Conservation (phyloP, 2,329 filamentous ascomycete genomes). For the Pseudogymnoascus sp. region DNA sequence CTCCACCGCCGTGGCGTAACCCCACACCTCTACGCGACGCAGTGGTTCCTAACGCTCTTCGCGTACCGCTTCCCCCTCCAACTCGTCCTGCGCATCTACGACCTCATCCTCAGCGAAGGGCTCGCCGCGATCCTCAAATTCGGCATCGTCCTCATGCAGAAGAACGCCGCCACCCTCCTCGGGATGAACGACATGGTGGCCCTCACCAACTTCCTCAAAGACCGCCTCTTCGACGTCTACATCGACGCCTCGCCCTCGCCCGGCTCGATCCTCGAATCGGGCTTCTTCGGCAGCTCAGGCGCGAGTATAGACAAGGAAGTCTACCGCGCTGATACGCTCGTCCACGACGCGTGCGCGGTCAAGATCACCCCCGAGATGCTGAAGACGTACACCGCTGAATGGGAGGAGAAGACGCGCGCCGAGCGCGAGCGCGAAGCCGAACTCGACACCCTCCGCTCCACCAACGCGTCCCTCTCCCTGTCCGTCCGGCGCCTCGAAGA, state of each 20-base stretch:
- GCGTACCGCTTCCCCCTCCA: constrained; percentile 96
- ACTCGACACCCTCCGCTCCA: constrained; percentile 61
- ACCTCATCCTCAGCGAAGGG: constrained; percentile 88
- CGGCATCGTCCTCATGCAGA: constrained; percentile 91
- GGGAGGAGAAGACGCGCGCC: constrained; percentile 80
- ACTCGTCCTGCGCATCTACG: constrained; percentile 91
- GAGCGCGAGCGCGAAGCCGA: constrained; percentile 80
- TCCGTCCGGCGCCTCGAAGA: constrained; percentile 82
- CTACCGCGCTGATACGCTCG: constrained; percentile 87
- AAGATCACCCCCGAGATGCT: constrained; percentile 78
- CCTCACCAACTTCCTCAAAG: constrained; percentile 84
- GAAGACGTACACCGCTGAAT: constrained; percentile 73
- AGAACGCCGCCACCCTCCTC: constrained; percentile 72
- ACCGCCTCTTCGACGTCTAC: constrained; percentile 91
- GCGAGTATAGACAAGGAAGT: constrained; percentile 89
- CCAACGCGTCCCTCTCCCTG: constrained; percentile 59
- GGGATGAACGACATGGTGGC: constrained; percentile 85
- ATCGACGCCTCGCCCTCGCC: constrained; percentile 90
- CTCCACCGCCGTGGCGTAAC: constrained; percentile 80
- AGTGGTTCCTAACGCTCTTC: constrained; percentile 99
- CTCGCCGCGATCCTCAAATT: constrained; percentile 91
- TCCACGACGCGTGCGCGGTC: constrained; percentile 84
- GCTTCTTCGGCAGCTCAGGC: constrained; percentile 91
- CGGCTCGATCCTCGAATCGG: constrained; percentile 88
- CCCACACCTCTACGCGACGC: constrained; percentile 89